These are phyloP conservation scores for Hemileccinum rubropunctum DNA, from an alignment of 768 basidiomycete species.

Conservation along the genomic window DNA sequence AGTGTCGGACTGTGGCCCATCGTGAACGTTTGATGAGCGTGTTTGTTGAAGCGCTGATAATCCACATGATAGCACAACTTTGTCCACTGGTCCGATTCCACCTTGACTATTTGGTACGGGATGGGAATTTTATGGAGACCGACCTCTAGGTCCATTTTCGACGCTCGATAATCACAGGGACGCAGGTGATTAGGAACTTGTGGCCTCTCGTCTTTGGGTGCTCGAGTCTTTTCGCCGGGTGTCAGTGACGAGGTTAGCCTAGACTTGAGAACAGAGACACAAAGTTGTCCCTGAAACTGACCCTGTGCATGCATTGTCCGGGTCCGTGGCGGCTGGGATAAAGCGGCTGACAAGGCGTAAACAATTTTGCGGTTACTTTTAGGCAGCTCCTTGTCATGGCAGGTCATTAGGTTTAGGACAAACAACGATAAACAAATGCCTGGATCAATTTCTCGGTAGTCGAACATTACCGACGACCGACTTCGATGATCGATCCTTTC, in stretches of 20 bases:
- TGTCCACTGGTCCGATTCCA: background rate
- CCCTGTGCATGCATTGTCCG: slow-evolving; percentile 8
- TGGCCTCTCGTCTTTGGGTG: too few species aligned
- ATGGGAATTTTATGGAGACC: slow-evolving; percentile 1
- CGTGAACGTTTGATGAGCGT: background rate
- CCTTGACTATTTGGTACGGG: slow-evolving; percentile 2
- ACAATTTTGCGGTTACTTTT: too few species aligned
- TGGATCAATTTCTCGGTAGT: too few species aligned
- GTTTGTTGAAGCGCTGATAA: too few species aligned
- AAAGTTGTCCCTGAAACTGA: slow-evolving; percentile 9
- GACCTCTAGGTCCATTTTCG: slow-evolving; percentile 1
- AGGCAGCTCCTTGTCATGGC: too few species aligned
- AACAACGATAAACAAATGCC: too few species aligned
- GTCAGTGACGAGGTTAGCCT: background rate
- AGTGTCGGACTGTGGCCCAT: background rate
- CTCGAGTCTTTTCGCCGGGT: too few species aligned
- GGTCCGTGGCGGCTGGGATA: background rate
- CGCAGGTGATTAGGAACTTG: too few species aligned
- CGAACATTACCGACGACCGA: too few species aligned
- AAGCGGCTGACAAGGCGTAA: background rate
- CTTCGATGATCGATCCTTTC: too few species aligned
- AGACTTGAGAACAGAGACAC: background rate
- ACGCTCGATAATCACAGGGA: background rate
- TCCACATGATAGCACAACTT: slow-evolving; percentile 7
- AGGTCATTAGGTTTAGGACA: too few species aligned